A percentile compares a stretch with the other conserved stretches of the same genome.
These are phyloP conservation scores for Trichoderma sp. DNA, from an alignment of 2,329 filamentous ascomycete genomes.

Conservation along the genomic window DNA sequence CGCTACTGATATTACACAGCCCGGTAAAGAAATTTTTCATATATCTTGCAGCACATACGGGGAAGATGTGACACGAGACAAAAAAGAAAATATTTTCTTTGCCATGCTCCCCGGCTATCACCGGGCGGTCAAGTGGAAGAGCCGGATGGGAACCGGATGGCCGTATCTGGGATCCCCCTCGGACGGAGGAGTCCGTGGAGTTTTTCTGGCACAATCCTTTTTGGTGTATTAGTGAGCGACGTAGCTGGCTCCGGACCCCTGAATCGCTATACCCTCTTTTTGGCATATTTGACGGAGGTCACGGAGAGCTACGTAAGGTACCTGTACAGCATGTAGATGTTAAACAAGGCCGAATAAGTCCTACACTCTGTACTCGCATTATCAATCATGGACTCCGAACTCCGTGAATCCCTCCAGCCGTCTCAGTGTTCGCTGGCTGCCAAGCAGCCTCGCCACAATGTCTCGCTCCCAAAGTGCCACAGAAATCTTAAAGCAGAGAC, in stretches of 20 bases:
- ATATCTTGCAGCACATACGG: too few species aligned
- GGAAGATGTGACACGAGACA: not conserved
- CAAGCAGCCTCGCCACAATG: constrained; percentile 13
- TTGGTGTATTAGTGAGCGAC: not conserved
- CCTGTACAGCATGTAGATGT: not conserved
- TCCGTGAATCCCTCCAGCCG: not conserved
- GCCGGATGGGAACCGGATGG: not conserved
- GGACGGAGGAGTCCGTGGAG: not conserved
- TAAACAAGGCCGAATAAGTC: not conserved
- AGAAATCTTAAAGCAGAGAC: not conserved
- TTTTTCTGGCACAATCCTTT: not conserved
- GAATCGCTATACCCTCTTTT: not conserved
- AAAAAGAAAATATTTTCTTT: not conserved
- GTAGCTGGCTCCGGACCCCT: not conserved
- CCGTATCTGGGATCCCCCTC: not conserved
- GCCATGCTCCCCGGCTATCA: not conserved
- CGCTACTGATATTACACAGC: not conserved
- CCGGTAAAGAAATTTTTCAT: not conserved
- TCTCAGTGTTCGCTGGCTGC: not conserved
- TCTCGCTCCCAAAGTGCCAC: not conserved
- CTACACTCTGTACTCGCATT: not conserved
- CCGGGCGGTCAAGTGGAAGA: constrained; percentile 15
- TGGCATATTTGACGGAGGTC: not conserved
- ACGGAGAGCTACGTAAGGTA: not conserved
- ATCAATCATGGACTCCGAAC: not conserved